Evolutionary conservation across 805 yeast genomes (phyloP).

Genomic region (Komagataella populi): DNA sequence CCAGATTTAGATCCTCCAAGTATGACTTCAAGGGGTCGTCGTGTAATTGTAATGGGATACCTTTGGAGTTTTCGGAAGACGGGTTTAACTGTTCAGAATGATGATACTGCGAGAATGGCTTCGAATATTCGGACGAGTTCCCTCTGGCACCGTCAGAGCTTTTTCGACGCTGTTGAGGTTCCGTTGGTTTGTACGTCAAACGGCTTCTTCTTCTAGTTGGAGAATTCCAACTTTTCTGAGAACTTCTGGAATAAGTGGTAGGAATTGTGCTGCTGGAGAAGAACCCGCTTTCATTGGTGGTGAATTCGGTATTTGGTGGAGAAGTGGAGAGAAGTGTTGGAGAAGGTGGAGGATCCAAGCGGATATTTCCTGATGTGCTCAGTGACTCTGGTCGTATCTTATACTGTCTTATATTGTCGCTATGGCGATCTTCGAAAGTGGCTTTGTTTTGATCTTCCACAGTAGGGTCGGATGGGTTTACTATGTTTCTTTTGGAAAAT

Average conservation of each 20-base stretch:
- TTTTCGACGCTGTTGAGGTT: background rate
- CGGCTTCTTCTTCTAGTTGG: constrained; percentile 23
- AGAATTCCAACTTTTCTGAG: constrained; percentile 22
- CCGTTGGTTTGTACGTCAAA: background rate
- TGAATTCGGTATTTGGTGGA: background rate
- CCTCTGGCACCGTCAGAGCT: background rate
- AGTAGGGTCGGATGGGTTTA: background rate
- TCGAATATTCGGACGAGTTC: background rate
- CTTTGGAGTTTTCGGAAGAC: background rate
- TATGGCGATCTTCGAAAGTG: background rate
- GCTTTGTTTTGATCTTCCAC: background rate
- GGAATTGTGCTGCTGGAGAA: background rate
- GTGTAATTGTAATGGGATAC: constrained; percentile 1
- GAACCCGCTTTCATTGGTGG: background rate
- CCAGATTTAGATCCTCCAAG: constrained; percentile 26
- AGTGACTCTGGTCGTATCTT: background rate
- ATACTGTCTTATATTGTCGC: background rate
- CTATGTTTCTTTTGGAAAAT: background rate
- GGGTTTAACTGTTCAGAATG: background rate
- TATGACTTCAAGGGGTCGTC: constrained; percentile 44
- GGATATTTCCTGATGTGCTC: background rate
- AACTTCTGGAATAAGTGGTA: background rate
- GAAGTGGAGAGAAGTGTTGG: background rate
- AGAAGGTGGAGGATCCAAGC: background rate
- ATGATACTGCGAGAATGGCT: background rate